Percentiles rank a stretch among this genome's conserved stretches.
Conservation (phyloP, 2,329 filamentous ascomycete species). For the Tympanopsis confertula region DNA sequence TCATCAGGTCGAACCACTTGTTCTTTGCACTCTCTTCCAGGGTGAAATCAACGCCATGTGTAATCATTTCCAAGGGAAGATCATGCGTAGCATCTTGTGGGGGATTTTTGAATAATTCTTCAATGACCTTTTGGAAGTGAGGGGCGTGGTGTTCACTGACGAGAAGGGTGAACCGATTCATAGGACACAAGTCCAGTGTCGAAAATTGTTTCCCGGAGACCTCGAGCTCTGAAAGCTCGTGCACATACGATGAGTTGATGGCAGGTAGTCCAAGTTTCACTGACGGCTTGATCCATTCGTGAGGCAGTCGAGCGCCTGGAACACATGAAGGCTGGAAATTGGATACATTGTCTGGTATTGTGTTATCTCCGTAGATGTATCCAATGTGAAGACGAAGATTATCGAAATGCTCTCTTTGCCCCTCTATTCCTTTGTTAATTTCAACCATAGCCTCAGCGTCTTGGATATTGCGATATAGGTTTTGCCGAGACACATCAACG, state of each 20-base stretch:
- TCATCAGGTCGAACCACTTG: conserved; percentile 10
- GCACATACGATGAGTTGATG: conserved; percentile 16
- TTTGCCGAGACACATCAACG: conserved; percentile 10
- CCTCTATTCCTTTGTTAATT: conserved; percentile 12
- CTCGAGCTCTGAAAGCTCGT: conserved; percentile 11
- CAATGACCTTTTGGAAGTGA: conserved; percentile 5
- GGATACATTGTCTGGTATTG: conserved; percentile 17
- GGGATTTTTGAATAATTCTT: not conserved
- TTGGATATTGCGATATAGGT: conserved; percentile 11
- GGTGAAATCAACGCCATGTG: conserved; percentile 11
- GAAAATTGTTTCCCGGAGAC: conserved; percentile 12
- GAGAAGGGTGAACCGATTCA: conserved; percentile 16
- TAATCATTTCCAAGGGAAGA: conserved; percentile 2
- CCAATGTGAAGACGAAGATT: conserved; percentile 22
- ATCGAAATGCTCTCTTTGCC: conserved; percentile 20
- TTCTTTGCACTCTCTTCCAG: conserved; percentile 5
- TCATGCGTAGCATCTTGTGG: conserved; percentile 4
- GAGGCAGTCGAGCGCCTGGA: conserved; percentile 19
- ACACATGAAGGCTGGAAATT: conserved; percentile 14
- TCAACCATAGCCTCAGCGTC: conserved; percentile 7
- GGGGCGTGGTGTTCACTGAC: conserved; percentile 3
- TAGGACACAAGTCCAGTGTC: conserved; percentile 16
- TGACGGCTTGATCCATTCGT: conserved; percentile 15
- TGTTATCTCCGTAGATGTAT: conserved; percentile 17
- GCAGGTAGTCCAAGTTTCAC: conserved; percentile 5